Conservation (phyloP, 306 rosid genomes). For the Cicer pinnatifidum region DNA sequence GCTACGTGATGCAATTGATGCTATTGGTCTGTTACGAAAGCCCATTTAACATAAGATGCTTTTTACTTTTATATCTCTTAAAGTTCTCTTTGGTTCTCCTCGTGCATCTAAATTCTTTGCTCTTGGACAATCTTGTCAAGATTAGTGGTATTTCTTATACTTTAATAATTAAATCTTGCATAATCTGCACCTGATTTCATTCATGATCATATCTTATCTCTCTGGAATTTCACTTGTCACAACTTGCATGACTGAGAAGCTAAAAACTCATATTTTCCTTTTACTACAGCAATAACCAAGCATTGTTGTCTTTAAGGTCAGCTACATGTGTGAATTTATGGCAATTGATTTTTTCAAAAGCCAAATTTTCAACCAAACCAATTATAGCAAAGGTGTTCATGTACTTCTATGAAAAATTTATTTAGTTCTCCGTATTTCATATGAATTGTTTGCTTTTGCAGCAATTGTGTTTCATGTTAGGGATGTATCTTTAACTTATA, state of each 20-base stretch:
- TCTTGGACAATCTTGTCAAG: background rate
- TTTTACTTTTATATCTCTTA: background rate
- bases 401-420: slow-evolving; percentile 9
- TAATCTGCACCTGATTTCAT: background rate
- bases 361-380: slow-evolving; percentile 3
- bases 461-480: background rate
- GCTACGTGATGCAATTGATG: slow-evolving; percentile 9
- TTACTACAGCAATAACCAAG: background rate
- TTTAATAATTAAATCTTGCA: background rate
- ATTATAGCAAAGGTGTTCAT: background rate
- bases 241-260: background rate
- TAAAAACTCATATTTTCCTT: background rate
- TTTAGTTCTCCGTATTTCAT: background rate
- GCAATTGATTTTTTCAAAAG: background rate
- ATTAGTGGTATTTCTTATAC: background rate
- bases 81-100: slow-evolving; percentile 3
- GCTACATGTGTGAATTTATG: slow-evolving; percentile 12
- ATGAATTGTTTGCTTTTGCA: slow-evolving; percentile 24
- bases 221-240: background rate
- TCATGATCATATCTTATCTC: background rate
- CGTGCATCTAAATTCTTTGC: background rate
- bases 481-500: background rate
- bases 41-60: background rate
- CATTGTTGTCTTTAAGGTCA: slow-evolving; percentile 5
- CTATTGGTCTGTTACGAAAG: background rate